These are phyloP conservation scores for Rubia peregrina DNA, from an alignment of 305 asterid genomes.

Conservation along the genomic window DNA sequence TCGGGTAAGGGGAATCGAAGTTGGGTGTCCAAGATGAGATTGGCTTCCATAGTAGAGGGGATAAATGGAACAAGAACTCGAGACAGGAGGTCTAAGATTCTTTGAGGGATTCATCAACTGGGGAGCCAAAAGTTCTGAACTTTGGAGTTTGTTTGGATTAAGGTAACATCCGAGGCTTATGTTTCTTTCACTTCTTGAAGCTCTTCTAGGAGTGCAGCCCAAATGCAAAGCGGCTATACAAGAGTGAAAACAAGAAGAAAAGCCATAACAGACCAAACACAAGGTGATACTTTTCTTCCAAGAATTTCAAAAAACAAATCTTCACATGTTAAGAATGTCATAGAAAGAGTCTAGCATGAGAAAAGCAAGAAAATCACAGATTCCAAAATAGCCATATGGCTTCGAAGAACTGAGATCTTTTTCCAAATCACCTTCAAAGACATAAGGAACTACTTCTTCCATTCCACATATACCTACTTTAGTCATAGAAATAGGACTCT, in stretches of 20 bases:
- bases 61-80: conserved; percentile 43
- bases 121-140: conserved; percentile 22
- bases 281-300: background rate
- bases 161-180: conserved; percentile 55
- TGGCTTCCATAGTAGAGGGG: conserved; percentile 49
- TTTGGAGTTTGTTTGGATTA: conserved; percentile 34
- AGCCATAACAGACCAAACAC: background rate
- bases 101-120: conserved; percentile 20
- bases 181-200: conserved; percentile 72
- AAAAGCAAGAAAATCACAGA: background rate
- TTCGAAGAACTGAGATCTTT: background rate
- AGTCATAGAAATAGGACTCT: background rate
- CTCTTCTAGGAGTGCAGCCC: conserved; percentile 81
- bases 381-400: background rate
- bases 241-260: conserved; percentile 14
- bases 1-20: conserved; percentile 18
- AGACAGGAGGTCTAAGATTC: conserved; percentile 17
- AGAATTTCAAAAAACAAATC: background rate
- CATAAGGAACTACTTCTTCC: background rate
- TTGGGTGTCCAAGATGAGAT: conserved; percentile 23
- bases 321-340: no score
- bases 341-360: background rate
- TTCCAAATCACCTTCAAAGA: background rate
- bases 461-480: background rate
- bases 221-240: conserved; percentile 75